A percentile compares a stretch with the other conserved stretches of the same genome.
phyloP scores from a whole-genome alignment of 192 early-diverging fungal genomes.

The Podila minutissima region DNA sequence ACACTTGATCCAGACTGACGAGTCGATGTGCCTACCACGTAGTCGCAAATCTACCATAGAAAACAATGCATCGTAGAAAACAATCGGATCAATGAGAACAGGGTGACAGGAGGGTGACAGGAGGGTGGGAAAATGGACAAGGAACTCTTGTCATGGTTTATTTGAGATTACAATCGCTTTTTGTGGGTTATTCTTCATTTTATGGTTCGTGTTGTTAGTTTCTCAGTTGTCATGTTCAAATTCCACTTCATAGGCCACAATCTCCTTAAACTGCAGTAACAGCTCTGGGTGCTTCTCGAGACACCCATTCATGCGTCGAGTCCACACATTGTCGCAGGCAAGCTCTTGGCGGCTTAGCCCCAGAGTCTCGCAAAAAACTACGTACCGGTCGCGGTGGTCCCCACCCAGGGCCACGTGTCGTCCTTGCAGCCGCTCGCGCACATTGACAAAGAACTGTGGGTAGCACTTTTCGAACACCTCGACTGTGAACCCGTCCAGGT shows the following conservation, averaged over 20 bases:
- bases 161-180: no score
- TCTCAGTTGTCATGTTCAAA: slow-evolving; percentile 33
- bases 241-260: slow-evolving; percentile 37
- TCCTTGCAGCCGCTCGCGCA: slow-evolving; percentile 25
- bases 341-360: slow-evolving; percentile 13
- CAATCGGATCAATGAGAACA: no score
- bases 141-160: no score
- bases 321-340: slow-evolving; percentile 41
- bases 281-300: slow-evolving; percentile 43
- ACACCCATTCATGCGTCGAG: slow-evolving; percentile 36
- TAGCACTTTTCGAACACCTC: slow-evolving; percentile 26
- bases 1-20: no score
- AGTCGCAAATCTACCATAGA: no score
- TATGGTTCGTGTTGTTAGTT: no score
- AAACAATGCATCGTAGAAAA: no score
- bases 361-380: slow-evolving; percentile 36
- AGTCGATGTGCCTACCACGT: no score
- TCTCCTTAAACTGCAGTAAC: slow-evolving; percentile 43
- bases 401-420: slow-evolving; percentile 27
- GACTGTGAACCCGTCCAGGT: slow-evolving; percentile 24
- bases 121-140: no score
- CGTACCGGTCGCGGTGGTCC: slow-evolving; percentile 28
- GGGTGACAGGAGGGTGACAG: no score
- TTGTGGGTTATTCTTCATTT: no score
- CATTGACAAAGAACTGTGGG: slow-evolving; percentile 50